Base-by-base conservation (phyloP, 805 yeast species). In the Candida insectorum region DNA sequence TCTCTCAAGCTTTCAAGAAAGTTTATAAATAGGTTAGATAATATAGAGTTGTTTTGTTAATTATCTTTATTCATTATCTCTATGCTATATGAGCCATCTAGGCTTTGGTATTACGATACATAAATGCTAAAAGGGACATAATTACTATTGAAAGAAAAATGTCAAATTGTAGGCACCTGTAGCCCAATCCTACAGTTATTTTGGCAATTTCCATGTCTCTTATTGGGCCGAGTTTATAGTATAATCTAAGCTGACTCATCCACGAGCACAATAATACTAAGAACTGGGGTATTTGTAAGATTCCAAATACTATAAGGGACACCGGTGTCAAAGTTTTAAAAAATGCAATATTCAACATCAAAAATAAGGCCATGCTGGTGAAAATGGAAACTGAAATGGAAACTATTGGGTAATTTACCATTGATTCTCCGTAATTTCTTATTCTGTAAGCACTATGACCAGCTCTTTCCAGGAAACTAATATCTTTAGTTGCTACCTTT, bases 1-100 rank as follows among this genome's bases (percentile, higher is more conserved):
- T 88, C 49, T 88, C 87, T 52, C 88, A 85, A 63, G 75, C 97
- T 22, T 85, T 93, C 65, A 73, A 75, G 51, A 62, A 9, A 29
- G 84, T 81, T 28, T 82, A 71, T 50, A 7, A 24, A 12, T 12
- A 24, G 16, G 8, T 9, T 9, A 21, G 11, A 21, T 21, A 11
- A 21, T 21, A 21, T 21, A 9, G 9, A n/a, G 30, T 21, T 19
- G 25, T 11, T 17, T 20, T 19, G 24, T 12, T 15, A 13, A 24
- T 16, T 31, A 24, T 24, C 24, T 29, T 15, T 29, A 13, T n/a
- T 8, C 8, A 24, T 12, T 8, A 14, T 12, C n/a, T 11, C 24
- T 21, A 9, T 9, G 24, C 9, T 11, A 21, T 9, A 21, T 21
- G 11, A 11, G 11, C 11, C 9, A 9, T 21, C 11, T n/a, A n/a